Evolutionary conservation across 768 basidiomycete genomes (phyloP), one percentile per base, ranked within the genome.

Genomic region (Calvatia gigantea): DNA sequence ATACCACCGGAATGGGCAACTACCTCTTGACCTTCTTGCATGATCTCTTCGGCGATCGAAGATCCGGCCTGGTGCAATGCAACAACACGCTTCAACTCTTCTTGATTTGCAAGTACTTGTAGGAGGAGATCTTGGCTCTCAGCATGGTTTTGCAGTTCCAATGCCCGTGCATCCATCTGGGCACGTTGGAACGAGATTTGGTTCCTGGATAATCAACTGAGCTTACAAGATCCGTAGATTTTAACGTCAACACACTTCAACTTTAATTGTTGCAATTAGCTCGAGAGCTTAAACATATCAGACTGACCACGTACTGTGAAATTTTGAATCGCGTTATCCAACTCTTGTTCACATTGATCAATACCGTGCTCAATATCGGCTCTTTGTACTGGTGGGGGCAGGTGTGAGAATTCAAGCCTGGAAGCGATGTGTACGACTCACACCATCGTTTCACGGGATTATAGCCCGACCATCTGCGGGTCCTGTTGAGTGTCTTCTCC

Each of bases 11-110:
- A 48, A 3, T 31, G 29, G 57, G 33, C 48, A 58, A 52, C 7
- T 60, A 79, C 81, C 63, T 69, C 68, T 69, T 85, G 84, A 8
- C 82, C 82, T 21, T 70, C 66, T 44, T 71, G 71, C 84, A 85
- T 84, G 33, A 85, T 67, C 4, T 69, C 64, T 51, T 74, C 64
- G 6, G 77, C 83, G 15, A 64, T 74, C 42, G 64, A 69, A 25
- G 74, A 70, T 2, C 77, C 79, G 37, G 72, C 69, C 23, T 60
- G 59, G 46, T 79, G 76, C 53, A 73, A 64, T 37, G 75, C 69
- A 21, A 69, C 66, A 2, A 79, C 52, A 6, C 43, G 32, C 21
- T 4, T 45, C 43, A 54, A 11, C 6, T 70, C 17, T 68, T 65
- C 35, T 65, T 62, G 14, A 75, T 65, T 49, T 77, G 75, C 50